Evolutionary conservation across 208 protist species (phyloP), one percentile per base, ranked within the genome.

Genomic region (Trypanosomatidae sp.): DNA sequence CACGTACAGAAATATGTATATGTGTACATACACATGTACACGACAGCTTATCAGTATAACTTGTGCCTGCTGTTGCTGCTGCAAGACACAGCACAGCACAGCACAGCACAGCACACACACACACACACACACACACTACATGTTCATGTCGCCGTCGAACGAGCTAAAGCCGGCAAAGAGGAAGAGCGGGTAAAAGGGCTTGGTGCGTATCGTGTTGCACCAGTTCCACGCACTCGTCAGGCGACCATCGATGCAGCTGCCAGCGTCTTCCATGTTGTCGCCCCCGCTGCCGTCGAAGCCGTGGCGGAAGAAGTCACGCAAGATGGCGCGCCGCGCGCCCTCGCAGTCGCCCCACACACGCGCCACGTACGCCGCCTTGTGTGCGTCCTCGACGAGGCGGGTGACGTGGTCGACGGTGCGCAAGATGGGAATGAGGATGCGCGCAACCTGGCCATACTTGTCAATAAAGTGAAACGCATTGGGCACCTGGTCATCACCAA

Each of bases 391-490:
- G 20, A 65, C 52, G 50, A 95, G 63, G 25, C 80, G 61, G 37
- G 94, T 87, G 41, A 98, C 57, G 43, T 75, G 47, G 23, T 78
- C 58, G 6, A 97, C 42, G 5, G 73, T 86, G 22, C 79, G 74
- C 3, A 97, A 64, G 43, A 98, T 88, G 13, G 96, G 96, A 21
- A 94, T 93, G 19, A 98, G 71, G 37, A 98, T 98, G 35, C 96
- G 81, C n/a, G 91, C 81, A 19, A 96, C 71, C 61, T 97, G 95
- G 23, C 91, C 97, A 71, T 99, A 99, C 53, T 99, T 99, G 59
- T 98, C 96, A 55, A 99, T 98, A 62, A 99, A 98, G 47, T 96
- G 80, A 24, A 98, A 87, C 5, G 94, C 95, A 61, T 98, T 98
- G n/a, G 97, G 97, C 26, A 99, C 97, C 57, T 98, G 95, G 49